Evolutionary conservation across 1,284 basidiomycete genomes (phyloP).

Genomic region (Anthracocystis walkeri): DNA sequence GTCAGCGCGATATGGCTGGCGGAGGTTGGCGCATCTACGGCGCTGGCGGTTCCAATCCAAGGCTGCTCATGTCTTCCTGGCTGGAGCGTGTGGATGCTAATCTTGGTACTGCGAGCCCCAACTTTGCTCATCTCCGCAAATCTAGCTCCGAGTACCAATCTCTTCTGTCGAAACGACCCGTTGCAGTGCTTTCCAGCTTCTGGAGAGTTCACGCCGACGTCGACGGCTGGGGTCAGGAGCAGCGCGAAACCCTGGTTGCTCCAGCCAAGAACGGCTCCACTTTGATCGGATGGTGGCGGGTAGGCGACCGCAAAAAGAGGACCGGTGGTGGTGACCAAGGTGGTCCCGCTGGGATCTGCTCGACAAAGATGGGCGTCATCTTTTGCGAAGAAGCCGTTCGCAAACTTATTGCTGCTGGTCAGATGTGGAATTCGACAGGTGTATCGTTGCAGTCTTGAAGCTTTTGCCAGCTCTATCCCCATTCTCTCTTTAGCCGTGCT

Average conservation of each 20-base stretch:
- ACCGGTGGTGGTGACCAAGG: slow-evolving; percentile 51
- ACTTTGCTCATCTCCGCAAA: slow-evolving; percentile 31
- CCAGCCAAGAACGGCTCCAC: slow-evolving; percentile 35
- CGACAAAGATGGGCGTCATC: slow-evolving; percentile 46
- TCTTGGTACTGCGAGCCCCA: slow-evolving; percentile 36
- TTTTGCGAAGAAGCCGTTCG: slow-evolving; percentile 58
- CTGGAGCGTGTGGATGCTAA: slow-evolving; percentile 54
- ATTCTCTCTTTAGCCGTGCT: not conserved
- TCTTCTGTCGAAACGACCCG: slow-evolving; percentile 38
- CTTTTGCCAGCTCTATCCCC: not conserved
- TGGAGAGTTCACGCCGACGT: slow-evolving; percentile 57
- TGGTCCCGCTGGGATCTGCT: slow-evolving; percentile 52
- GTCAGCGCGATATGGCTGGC: slow-evolving; percentile 41
- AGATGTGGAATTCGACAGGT: slow-evolving; percentile 38
- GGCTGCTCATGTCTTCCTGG: slow-evolving; percentile 49
- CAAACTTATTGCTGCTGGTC: slow-evolving; percentile 52
- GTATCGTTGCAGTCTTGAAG: not conserved
- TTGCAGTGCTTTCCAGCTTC: slow-evolving; percentile 55
- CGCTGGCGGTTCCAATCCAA: slow-evolving; percentile 43
- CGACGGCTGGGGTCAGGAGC: slow-evolving; percentile 51
- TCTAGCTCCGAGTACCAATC: slow-evolving; percentile 16
- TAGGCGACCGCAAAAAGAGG: slow-evolving; percentile 39
- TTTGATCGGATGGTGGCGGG: slow-evolving; percentile 60
- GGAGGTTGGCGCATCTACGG: slow-evolving; percentile 47
- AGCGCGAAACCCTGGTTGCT: slow-evolving; percentile 34